Conservation (phyloP, 495 filamentous ascomycete species). For the Echria macrotheca region DNA sequence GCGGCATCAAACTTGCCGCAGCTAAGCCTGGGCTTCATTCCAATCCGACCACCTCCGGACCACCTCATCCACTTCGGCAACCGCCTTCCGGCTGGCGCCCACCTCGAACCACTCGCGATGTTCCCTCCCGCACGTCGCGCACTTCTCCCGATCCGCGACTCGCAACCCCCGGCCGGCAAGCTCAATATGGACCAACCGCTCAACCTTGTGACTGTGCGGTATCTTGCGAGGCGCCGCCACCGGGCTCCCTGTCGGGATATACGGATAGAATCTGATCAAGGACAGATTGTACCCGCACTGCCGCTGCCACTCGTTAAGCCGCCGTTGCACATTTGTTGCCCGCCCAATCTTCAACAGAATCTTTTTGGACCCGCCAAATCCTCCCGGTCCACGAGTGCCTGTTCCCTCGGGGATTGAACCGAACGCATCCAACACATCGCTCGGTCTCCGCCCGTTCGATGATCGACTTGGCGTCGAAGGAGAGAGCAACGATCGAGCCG, state of each 20-base stretch:
- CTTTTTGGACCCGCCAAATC: slow-evolving; percentile 29
- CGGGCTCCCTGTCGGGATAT: slow-evolving; percentile 51
- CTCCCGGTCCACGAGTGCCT: slow-evolving; percentile 7
- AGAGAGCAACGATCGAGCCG: slow-evolving; percentile 54
- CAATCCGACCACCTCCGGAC: slow-evolving; percentile 83
- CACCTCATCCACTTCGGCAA: slow-evolving; percentile 75
- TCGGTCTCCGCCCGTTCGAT: slow-evolving; percentile 50
- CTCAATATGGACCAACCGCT: slow-evolving; percentile 87
- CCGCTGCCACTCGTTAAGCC: slow-evolving; percentile 84
- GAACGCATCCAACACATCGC: slow-evolving; percentile 61
- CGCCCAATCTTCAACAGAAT: slow-evolving; percentile 91
- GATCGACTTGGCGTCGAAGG: slow-evolving; percentile 34
- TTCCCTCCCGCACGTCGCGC: slow-evolving; percentile 73
- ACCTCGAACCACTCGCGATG: slow-evolving; percentile 98
- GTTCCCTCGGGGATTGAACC: slow-evolving; percentile 26
- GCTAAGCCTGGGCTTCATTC: slow-evolving; percentile 42
- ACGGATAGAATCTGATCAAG: slow-evolving; percentile 87
- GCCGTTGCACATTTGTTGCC: slow-evolving; percentile 81
- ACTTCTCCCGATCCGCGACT: slow-evolving; percentile 50
- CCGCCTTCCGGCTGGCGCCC: slow-evolving; percentile 61
- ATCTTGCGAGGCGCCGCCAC: slow-evolving; percentile 56
- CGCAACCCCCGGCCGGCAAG: slow-evolving; percentile 62
- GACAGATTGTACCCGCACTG: slow-evolving; percentile 87
- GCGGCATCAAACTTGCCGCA: no score
- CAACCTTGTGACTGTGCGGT: slow-evolving; percentile 81